Percentiles rank a stretch among this genome's conserved stretches.
phyloP scores from a whole-genome alignment of 805 yeast species.

The Cyberlindnera mississippiensis region DNA sequence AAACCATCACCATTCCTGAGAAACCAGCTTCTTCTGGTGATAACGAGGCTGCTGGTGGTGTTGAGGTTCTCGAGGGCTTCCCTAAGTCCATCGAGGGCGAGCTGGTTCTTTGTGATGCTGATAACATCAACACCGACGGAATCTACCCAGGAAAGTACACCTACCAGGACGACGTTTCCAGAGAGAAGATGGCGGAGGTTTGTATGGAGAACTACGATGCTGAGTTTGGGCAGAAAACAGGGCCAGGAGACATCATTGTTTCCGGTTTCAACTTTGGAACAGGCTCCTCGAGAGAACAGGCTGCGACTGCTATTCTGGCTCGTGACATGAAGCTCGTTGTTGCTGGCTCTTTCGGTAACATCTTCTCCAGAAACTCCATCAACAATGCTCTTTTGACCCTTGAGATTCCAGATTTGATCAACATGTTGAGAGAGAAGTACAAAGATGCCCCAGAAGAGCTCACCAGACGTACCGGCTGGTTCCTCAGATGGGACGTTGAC shows the following conservation, averaged over 20 bases:
- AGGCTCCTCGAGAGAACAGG: slow-evolving; percentile 98
- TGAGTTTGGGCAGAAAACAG: slow-evolving; percentile 77
- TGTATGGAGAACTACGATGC: slow-evolving; percentile 99
- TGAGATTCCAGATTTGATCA: slow-evolving; percentile 86
- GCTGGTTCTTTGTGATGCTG: slow-evolving; percentile 92
- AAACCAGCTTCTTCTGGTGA: slow-evolving; percentile 18
- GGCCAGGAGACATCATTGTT: slow-evolving; percentile 84
- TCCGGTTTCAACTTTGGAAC: slow-evolving; percentile 97
- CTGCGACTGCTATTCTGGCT: slow-evolving; percentile 96
- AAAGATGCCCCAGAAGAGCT: slow-evolving; percentile 54
- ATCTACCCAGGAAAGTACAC: slow-evolving; percentile 99
- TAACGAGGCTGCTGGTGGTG: slow-evolving; percentile 36
- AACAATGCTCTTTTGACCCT: slow-evolving; percentile 92
- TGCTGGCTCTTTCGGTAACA: slow-evolving; percentile 96
- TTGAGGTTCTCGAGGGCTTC: slow-evolving; percentile 85
- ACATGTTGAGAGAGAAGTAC: slow-evolving; percentile 69
- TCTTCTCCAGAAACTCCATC: slow-evolving; percentile 91
- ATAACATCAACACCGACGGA: slow-evolving; percentile 95
- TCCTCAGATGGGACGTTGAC: slow-evolving; percentile 88
- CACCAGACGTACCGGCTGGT: slow-evolving; percentile 94
- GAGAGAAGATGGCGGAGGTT: slow-evolving; percentile 96
- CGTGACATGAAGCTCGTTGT: slow-evolving; percentile 90
- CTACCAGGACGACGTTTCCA: slow-evolving; percentile 94
- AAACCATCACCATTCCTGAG: slow-evolving; percentile 32
- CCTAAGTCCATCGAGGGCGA: slow-evolving; percentile 90